Conservation (phyloP, 208 protist species). For the Phytomonas sp. region DNA sequence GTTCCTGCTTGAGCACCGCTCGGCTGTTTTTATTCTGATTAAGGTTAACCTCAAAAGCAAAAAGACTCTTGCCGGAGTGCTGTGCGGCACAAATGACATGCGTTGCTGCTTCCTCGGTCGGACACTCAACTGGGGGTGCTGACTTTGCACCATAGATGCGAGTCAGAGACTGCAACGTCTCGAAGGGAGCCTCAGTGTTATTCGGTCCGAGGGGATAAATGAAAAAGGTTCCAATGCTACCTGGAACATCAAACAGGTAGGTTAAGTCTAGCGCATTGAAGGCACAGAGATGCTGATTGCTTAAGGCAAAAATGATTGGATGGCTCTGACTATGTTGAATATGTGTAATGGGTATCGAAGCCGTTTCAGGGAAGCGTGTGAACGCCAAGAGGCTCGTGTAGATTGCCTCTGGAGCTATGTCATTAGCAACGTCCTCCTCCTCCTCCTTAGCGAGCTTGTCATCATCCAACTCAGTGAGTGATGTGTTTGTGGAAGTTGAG, state of each 20-base stretch:
- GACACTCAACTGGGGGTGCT: neutral
- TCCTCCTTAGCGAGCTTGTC: neutral
- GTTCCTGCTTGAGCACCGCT: constrained; percentile 18
- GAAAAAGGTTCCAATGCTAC: constrained; percentile 30
- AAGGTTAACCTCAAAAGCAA: constrained; percentile 18
- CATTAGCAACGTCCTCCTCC: constrained; percentile 10
- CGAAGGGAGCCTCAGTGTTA: neutral
- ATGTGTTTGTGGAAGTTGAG: neutral
- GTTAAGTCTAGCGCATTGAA: constrained; percentile 6
- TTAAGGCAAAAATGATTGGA: constrained; percentile 52
- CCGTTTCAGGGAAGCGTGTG: constrained; percentile 10
- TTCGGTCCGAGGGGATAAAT: constrained; percentile 10
- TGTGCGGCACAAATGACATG: constrained; percentile 30
- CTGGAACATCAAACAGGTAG: constrained; percentile 19
- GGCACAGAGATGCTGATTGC: constrained; percentile 23
- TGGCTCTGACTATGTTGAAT: constrained; percentile 69
- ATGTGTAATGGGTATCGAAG: constrained; percentile 20
- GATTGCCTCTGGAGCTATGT: constrained; percentile 6
- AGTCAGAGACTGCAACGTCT: neutral
- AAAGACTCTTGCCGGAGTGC: constrained; percentile 19
- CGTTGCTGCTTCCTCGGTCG: neutral
- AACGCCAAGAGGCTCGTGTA: constrained; percentile 30
- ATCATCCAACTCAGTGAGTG: neutral
- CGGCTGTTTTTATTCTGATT: neutral
- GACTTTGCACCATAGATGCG: neutral